phyloP scores from a whole-genome alignment of 768 basidiomycete species.

The Pholiota conissans region DNA sequence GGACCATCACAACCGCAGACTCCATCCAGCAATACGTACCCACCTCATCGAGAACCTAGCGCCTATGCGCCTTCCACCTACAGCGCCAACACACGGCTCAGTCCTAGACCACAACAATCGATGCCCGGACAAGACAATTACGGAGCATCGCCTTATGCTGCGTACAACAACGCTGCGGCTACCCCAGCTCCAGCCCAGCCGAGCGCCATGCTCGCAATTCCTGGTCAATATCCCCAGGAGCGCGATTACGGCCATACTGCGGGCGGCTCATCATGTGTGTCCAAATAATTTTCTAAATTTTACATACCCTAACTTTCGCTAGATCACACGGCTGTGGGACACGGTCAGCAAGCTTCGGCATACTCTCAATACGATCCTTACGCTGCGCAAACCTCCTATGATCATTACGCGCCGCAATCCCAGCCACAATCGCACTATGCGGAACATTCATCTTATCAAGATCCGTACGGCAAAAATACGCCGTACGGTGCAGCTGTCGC shows the following conservation, averaged over 20 bases:
- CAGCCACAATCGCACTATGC: conserved; percentile 27
- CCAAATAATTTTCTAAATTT: conserved; percentile 22
- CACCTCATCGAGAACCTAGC: conserved; percentile 38
- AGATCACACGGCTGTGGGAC: conserved; percentile 59
- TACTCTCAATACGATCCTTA: conserved; percentile 57
- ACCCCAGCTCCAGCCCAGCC: conserved; percentile 25
- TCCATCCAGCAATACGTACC: conserved; percentile 32
- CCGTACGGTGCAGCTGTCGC: conserved; percentile 17
- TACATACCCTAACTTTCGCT: not conserved
- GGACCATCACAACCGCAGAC: conserved; percentile 25
- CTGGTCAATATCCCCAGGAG: conserved; percentile 33
- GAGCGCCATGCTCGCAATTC: conserved; percentile 35
- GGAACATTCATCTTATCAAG: conserved; percentile 27
- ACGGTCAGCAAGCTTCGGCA: conserved; percentile 46
- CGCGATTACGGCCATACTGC: conserved; percentile 53
- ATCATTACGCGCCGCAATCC: conserved; percentile 6
- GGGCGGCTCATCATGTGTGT: conserved; percentile 57
- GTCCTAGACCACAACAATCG: conserved; percentile 12
- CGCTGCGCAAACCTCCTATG: conserved; percentile 18
- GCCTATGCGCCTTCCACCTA: conserved; percentile 39
- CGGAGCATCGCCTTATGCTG: conserved; percentile 25
- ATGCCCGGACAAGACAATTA: conserved; percentile 20
- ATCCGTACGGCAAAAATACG: conserved; percentile 38
- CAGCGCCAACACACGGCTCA: conserved; percentile 16
- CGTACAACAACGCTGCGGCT: conserved; percentile 26